Evolutionary conservation across 768 basidiomycete species (phyloP).

Genomic region (Boletus barrowsii): DNA sequence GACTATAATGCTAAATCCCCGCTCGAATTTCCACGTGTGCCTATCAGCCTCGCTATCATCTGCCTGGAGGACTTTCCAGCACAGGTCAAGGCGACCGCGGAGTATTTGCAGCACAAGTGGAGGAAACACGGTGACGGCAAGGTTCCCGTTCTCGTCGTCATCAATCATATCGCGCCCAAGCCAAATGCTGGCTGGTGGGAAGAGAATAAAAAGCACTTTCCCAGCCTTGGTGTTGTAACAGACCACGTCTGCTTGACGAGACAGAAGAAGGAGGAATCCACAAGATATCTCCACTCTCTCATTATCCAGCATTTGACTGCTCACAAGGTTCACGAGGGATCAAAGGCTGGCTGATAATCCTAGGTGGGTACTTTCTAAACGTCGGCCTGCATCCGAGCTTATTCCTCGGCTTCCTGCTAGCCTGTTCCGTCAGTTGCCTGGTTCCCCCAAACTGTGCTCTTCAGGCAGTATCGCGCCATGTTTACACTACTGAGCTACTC

Average conservation of each 20-base stretch:
- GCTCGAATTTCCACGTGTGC: conserved; percentile 18
- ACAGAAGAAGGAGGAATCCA: conserved; percentile 17
- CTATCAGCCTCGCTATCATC: conserved; percentile 21
- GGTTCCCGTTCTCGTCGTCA: conserved; percentile 19
- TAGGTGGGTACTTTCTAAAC: neutral
- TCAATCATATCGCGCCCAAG: conserved; percentile 19
- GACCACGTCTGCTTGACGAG: conserved; percentile 22
- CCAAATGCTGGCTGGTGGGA: conserved; percentile 23
- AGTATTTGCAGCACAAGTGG: conserved; percentile 18
- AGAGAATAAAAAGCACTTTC: conserved; percentile 20
- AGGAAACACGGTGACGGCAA: conserved; percentile 12
- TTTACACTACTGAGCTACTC: too few species aligned
- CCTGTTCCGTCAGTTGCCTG: too few species aligned
- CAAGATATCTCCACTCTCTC: conserved; percentile 12
- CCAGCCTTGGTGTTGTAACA: conserved; percentile 8
- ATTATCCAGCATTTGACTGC: conserved; percentile 16
- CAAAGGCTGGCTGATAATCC: neutral
- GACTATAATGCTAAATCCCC: conserved; percentile 17
- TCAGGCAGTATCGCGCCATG: too few species aligned
- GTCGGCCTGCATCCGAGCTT: neutral
- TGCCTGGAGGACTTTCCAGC: conserved; percentile 20
- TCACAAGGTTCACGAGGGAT: neutral
- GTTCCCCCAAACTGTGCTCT: too few species aligned
- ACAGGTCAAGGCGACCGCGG: conserved; percentile 20
- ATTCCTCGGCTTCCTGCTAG: neutral